Percentiles rank a stretch among this genome's conserved stretches.
Evolutionary conservation across 495 filamentous ascomycete species (phyloP).

Genomic region (Chaetomidium leptoderma): DNA sequence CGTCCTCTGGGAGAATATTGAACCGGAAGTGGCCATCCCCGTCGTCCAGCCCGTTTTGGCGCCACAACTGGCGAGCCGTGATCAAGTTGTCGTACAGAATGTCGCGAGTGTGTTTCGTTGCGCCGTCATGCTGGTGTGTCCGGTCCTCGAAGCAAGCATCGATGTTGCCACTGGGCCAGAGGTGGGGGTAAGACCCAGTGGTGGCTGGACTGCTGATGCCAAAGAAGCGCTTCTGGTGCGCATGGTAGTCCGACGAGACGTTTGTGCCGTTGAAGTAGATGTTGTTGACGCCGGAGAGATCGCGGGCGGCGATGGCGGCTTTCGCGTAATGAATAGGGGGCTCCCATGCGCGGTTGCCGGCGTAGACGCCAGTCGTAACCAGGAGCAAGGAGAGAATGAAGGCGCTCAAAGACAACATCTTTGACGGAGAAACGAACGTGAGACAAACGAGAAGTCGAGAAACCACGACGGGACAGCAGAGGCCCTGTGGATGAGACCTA

Average conservation of each 20-base stretch:
- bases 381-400: background rate
- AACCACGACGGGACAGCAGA: background rate
- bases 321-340: background rate
- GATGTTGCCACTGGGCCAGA: background rate
- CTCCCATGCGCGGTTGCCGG: background rate
- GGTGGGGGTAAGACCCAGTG: background rate
- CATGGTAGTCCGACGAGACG: background rate
- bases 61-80: background rate
- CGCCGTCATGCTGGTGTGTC: background rate
- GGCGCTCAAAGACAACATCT: background rate
- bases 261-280: background rate
- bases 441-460: background rate
- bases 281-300: background rate
- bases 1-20: background rate
- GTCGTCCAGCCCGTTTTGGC: background rate
- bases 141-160: background rate
- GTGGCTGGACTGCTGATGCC: background rate
- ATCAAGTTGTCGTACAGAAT: background rate
- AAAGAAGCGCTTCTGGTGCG: background rate
- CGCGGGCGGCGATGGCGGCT: background rate
- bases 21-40: background rate
- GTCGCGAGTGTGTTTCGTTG: background rate
- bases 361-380: background rate
- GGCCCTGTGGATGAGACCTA: background rate
- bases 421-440: background rate